Conservation (phyloP, 164 flowering plant species). For the Euptelea pleiosperma region DNA sequence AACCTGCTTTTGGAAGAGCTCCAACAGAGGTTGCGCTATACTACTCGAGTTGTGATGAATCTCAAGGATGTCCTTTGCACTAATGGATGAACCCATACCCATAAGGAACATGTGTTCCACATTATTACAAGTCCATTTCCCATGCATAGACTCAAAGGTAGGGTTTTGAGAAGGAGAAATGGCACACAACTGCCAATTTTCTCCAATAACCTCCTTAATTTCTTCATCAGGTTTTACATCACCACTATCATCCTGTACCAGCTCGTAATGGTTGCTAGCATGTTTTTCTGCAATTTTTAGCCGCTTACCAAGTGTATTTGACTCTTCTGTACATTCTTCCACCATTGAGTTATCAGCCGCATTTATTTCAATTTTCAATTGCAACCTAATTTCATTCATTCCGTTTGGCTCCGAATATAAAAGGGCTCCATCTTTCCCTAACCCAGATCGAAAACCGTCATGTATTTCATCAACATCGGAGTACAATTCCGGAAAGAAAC, state of each 20-base stretch:
- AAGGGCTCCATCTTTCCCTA: slow-evolving; percentile 18
- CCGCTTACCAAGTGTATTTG: slow-evolving; percentile 39
- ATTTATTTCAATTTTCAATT: slow-evolving; percentile 64
- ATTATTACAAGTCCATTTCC: slow-evolving; percentile 25
- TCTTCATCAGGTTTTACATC: slow-evolving; percentile 21
- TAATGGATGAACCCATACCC: slow-evolving; percentile 33
- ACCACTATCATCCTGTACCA: slow-evolving; percentile 31
- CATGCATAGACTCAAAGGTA: slow-evolving; percentile 11
- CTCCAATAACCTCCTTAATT: slow-evolving; percentile 28
- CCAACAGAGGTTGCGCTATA: slow-evolving; percentile 35
- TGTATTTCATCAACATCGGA: slow-evolving; percentile 24
- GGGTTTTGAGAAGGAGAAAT: slow-evolving; percentile 9
- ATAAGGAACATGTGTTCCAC: slow-evolving; percentile 39
- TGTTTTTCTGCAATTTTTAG: slow-evolving; percentile 31
- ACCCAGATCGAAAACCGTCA: slow-evolving; percentile 19
- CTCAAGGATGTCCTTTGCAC: slow-evolving; percentile 39
- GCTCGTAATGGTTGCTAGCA: slow-evolving; percentile 15
- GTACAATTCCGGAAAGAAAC: slow-evolving; percentile 73
- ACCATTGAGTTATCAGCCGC: slow-evolving; percentile 30
- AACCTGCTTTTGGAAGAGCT: slow-evolving; percentile 70
- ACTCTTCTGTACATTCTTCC: slow-evolving; percentile 59
- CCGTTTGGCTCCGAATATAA: slow-evolving; percentile 27
- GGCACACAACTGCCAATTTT: slow-evolving; percentile 20
- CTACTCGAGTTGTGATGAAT: slow-evolving; percentile 31
- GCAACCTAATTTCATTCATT: slow-evolving; percentile 56